These are phyloP conservation scores for Aspergillus sclerotioniger DNA, from an alignment of 495 filamentous ascomycete genomes.

Conservation along the genomic window DNA sequence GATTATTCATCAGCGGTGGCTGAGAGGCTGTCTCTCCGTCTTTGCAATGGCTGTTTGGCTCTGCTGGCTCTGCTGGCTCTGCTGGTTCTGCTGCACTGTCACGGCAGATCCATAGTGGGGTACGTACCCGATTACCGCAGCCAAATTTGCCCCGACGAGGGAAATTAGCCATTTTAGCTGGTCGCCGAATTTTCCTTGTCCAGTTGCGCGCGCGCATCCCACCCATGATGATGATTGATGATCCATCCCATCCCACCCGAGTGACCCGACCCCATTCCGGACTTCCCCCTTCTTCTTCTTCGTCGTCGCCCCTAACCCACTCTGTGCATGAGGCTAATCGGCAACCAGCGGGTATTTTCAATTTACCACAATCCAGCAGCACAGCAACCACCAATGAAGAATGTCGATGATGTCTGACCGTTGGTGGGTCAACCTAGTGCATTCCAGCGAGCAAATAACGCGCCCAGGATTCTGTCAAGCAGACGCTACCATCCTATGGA, in stretches of 20 bases:
- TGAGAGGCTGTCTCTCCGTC: conserved; percentile 2
- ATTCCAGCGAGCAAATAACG: conserved; percentile 2
- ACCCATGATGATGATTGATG: no score
- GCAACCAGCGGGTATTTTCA: conserved; percentile 6
- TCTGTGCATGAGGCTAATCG: background rate
- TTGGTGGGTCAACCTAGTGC: conserved; percentile 14
- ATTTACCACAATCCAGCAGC: conserved; percentile 6
- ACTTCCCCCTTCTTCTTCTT: background rate
- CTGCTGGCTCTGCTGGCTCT: background rate
- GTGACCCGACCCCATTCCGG: background rate
- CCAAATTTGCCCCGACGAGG: conserved; percentile 1
- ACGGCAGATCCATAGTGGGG: conserved; percentile 8
- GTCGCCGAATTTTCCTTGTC: background rate
- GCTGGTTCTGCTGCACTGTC: conserved; percentile 7
- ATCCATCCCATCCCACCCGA: no score
- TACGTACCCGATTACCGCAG: conserved; percentile 2
- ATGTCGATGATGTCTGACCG: conserved; percentile 10
- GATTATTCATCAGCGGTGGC: background rate
- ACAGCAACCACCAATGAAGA: conserved; percentile 6
- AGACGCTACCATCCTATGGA: background rate
- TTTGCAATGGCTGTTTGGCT: background rate
- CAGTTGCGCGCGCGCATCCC: no score
- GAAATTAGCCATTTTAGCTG: background rate
- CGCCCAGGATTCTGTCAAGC: conserved; percentile 5
- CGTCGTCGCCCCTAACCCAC: background rate